Evolutionary conservation across 495 filamentous ascomycete genomes (phyloP).

Genomic region (Trichoderma asperelloides): DNA sequence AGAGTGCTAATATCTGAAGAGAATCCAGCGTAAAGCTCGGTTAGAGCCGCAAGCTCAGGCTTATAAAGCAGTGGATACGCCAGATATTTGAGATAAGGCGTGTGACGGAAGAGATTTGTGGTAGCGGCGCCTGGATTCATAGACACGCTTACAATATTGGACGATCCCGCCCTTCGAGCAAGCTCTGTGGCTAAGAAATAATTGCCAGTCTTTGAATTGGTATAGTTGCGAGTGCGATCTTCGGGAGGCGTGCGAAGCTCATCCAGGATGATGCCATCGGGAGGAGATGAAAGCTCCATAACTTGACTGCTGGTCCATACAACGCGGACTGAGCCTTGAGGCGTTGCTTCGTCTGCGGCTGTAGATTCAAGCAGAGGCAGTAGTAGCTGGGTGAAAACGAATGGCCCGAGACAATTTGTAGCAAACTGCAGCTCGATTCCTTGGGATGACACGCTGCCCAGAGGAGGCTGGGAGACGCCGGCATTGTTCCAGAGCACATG

Average conservation of each 20-base stretch:
- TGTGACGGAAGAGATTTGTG: constrained; percentile 23
- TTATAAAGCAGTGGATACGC: constrained; percentile 23
- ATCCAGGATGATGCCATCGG: constrained; percentile 23
- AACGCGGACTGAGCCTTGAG: constrained; percentile 24
- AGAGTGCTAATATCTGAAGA: constrained; percentile 25
- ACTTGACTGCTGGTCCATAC: constrained; percentile 28
- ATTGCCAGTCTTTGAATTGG: constrained; percentile 31
- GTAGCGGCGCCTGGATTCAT: constrained; percentile 33
- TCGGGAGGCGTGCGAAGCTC: constrained; percentile 18
- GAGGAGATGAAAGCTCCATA: constrained; percentile 20
- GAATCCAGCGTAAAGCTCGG: constrained; percentile 34
- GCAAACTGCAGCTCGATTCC: constrained; percentile 30
- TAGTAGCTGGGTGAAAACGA: constrained; percentile 34
- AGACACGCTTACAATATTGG: constrained; percentile 28
- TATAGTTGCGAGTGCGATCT: constrained; percentile 24
- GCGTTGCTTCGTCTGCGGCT: constrained; percentile 16
- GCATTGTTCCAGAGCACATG: constrained; percentile 25
- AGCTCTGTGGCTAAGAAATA: constrained; percentile 28
- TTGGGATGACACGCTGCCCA: constrained; percentile 25
- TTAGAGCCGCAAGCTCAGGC: constrained; percentile 29
- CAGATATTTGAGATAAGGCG: constrained; percentile 13
- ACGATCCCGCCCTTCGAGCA: constrained; percentile 17
- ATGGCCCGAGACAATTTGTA: constrained; percentile 31
- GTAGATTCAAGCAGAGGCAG: constrained; percentile 25
- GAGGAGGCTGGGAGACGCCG: constrained; percentile 28